Conservation (phyloP, 2,329 filamentous ascomycete species). For the Phyllosticta citribraziliensis region DNA sequence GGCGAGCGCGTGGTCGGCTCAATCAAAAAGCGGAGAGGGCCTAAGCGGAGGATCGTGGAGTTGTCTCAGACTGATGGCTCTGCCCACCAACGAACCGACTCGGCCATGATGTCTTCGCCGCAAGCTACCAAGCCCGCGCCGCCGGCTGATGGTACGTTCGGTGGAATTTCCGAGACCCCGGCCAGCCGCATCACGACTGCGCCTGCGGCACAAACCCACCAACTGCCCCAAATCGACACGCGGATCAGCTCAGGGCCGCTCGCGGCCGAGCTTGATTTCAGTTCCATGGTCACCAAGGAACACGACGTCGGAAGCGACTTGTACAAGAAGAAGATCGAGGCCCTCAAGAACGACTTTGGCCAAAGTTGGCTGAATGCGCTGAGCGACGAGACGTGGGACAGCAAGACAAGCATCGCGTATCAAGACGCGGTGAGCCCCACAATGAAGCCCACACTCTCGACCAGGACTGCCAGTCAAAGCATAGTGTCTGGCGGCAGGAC, state of each 20-base stretch:
- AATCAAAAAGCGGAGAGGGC: constrained; percentile 34
- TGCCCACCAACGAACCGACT: constrained; percentile 5
- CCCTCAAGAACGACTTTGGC: constrained; percentile 73
- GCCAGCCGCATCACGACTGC: constrained; percentile 8
- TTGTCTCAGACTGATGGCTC: constrained; percentile 36
- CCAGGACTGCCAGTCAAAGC: constrained; percentile 27
- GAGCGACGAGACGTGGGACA: constrained; percentile 59
- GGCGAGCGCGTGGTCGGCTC: constrained; percentile 4
- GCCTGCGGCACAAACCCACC: constrained; percentile 4
- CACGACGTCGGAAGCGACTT: constrained; percentile 64
- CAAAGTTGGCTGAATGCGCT: constrained; percentile 80
- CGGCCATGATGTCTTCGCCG: constrained; percentile 8
- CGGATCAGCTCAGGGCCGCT: constrained; percentile 19
- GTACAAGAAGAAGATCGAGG: constrained; percentile 82
- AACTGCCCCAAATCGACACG: constrained; percentile 13
- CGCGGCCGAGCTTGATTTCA: constrained; percentile 4
- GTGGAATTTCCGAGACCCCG: constrained; percentile 22
- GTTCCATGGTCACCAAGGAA: constrained; percentile 26
- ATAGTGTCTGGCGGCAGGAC: constrained; percentile 30
- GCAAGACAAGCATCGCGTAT: constrained; percentile 12
- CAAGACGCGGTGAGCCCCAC: constrained; percentile 16
- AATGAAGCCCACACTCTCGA: constrained; percentile 20
- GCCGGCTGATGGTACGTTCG: constrained; percentile 12
- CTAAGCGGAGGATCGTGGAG: constrained; percentile 49
- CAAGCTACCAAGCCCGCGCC: background rate